Evolutionary conservation across 1,284 basidiomycete genomes (phyloP), one percentile per base, ranked within the genome.

Genomic region (Meira miltonrushii): DNA sequence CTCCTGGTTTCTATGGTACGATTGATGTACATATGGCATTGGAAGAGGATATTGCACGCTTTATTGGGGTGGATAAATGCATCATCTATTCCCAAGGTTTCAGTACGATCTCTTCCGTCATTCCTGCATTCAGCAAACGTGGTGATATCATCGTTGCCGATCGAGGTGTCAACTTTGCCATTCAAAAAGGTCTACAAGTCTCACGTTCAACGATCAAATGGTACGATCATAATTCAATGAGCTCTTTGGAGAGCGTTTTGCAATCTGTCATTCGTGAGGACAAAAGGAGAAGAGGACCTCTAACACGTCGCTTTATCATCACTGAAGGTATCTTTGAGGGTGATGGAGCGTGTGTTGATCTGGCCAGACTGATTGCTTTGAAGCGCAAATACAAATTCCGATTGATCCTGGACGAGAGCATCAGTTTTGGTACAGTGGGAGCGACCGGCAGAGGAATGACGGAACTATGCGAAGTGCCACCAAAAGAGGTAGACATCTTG

Each of bases 141-240:
- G 93, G 93, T 2, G 95, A 99, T 74, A 87, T 97, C 71, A 94
- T 99, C 74, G 89, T 99, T n/a, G 93, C 92, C 2, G 95, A 99
- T 79, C 86, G 91, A 33, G 87, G 88, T 43, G 88, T 94, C 71
- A 95, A 90, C 80, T 93, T 97, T 80, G 87, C 91, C 21, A 91
- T 97, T 64, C 92, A 97, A 79, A 95, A 94, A 79, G 95, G 93
- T n/a, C 86, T 98, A 37, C 89, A 96, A 79, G 47, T 58, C 7
- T 92, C 89, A 38, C 88, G 95, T 53, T 92, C 88, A 19, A 93
- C 88, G 1, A 85, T 97, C 51, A 85, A 88, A 47, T 59, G 54
- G 41, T 59, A 56, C 55, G 51, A 59, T 40, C 94, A 98, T 79
- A 94, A 95, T 74, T 90, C 96, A 78, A 84, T 93, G 77, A 85